phyloP scores from a whole-genome alignment of 257 asterid species.

The Solanum lignicaule region DNA sequence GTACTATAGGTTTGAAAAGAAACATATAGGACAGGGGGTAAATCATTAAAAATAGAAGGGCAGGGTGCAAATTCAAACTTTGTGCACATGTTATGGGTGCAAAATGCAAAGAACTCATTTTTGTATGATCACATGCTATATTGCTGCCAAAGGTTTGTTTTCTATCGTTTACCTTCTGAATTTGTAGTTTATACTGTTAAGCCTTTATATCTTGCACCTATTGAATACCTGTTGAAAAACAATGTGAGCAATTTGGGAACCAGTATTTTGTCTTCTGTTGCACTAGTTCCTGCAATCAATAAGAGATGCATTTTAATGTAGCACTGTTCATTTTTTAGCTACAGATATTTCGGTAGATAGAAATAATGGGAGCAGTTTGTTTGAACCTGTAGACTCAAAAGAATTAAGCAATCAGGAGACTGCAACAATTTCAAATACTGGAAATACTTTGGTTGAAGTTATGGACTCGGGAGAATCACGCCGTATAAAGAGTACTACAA shows the following conservation, averaged over 20 bases:
- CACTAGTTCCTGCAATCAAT: not conserved
- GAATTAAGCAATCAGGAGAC: slow-evolving; percentile 4
- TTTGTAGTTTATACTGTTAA: not conserved
- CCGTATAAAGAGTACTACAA: slow-evolving; percentile 6
- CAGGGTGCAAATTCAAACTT: not conserved
- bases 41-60: not conserved
- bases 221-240: not conserved
- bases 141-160: not conserved
- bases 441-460: slow-evolving; percentile 5
- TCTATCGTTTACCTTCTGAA: not conserved
- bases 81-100: not conserved
- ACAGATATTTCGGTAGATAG: slow-evolving; percentile 6
- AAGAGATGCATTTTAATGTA: not conserved
- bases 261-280: not conserved
- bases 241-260: not conserved
- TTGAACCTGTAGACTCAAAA: slow-evolving; percentile 9
- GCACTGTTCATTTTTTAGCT: not conserved
- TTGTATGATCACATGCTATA: not conserved
- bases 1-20: not conserved
- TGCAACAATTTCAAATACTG: not conserved
- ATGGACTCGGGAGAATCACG: slow-evolving; percentile 19
- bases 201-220: not conserved
- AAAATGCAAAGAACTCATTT: not conserved
- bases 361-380: slow-evolving; percentile 5
- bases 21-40: not conserved